phyloP scores from a whole-genome alignment of 2,329 filamentous ascomycete species.

The Canariomyces notabilis region DNA sequence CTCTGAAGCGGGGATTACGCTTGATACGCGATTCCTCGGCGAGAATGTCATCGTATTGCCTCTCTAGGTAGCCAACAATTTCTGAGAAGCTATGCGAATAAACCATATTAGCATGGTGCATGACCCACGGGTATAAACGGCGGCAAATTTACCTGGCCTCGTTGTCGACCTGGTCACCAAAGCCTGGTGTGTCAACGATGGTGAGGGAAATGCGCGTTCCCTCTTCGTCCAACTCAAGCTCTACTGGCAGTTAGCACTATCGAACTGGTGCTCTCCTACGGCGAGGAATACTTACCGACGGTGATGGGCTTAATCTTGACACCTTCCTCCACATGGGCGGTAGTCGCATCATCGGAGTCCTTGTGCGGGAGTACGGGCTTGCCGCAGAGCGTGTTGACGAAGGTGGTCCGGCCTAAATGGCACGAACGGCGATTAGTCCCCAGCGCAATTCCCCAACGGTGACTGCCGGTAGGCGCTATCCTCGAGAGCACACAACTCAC shows the following conservation, averaged over 20 bases:
- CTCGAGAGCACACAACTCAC: slow-evolving; percentile 47
- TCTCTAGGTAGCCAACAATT: slow-evolving; percentile 96
- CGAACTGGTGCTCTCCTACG: neutral
- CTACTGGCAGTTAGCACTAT: slow-evolving; percentile 39
- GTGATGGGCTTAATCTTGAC: slow-evolving; percentile 99
- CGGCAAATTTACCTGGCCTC: slow-evolving; percentile 72
- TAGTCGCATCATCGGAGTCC: slow-evolving; percentile 84
- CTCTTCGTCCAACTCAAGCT: slow-evolving; percentile 95
- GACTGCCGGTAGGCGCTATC: neutral
- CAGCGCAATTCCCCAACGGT: neutral
- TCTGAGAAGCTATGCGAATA: slow-evolving; percentile 70
- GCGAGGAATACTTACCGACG: slow-evolving; percentile 63
- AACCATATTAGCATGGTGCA: slow-evolving; percentile 14
- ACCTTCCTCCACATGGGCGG: slow-evolving; percentile 89
- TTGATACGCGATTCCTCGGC: slow-evolving; percentile 99
- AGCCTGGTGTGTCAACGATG: slow-evolving; percentile 96
- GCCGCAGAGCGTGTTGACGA: slow-evolving; percentile 98
- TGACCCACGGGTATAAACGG: neutral
- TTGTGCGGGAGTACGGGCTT: slow-evolving; percentile 87
- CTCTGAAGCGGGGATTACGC: slow-evolving; percentile 99
- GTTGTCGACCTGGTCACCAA: slow-evolving; percentile 98
- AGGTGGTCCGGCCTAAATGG: slow-evolving; percentile 84
- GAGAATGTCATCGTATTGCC: slow-evolving; percentile 99
- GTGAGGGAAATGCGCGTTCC: slow-evolving; percentile 96
- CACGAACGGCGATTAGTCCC: slow-evolving; percentile 9